Base-by-base conservation (phyloP, 345 rosid genomes). In the Brassica incana region DNA sequence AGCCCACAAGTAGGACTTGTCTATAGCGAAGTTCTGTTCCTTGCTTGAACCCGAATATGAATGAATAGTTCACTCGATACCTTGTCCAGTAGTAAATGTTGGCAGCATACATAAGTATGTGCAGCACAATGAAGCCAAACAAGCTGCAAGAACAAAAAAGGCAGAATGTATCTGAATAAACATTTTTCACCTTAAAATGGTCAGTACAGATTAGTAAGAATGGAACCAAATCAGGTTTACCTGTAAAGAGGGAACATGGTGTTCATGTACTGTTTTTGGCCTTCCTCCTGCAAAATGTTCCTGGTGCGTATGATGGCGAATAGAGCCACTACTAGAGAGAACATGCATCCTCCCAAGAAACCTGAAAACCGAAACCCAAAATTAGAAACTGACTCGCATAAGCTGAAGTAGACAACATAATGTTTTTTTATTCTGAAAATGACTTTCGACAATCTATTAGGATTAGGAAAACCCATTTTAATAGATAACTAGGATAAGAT, bases 21-120 rank as follows among this genome's bases (percentile, higher is more conserved):
- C 81, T 74, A 65, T 86, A 88, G 14, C 90, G 85, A 85, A 93
- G 74, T 68, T 93, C 97, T 16, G 88, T 85, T 61, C 94, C 97
- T 84, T 83, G 84, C 80, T 91, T 90, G 83, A 87, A 87, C 27
- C 92, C 93, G 71, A 91, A 90, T 73, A 93, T 90, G 78, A 90
- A 93, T 2, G 90, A 23, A 60, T 88, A 91, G 43, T 93, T 93
- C 3, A 88, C 79, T 20, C 79, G 78, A 60, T 79, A 86, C 5
- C 65, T 71, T 61, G 71, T 79, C 89, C 89, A 86, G 67, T 38
- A 85, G 48, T 75, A 86, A 32, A 83, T 69, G 35, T 88, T 82
- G 5, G 27, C 83, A 60, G 85, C 88, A 76, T 83, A 84, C 70
- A 83, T 81, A 2, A 66, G n/a, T 61, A 86, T 60, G 76, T 88